Evolutionary conservation across 1,284 basidiomycete species (phyloP).

Genomic region (Xerocomus minutiporus): DNA sequence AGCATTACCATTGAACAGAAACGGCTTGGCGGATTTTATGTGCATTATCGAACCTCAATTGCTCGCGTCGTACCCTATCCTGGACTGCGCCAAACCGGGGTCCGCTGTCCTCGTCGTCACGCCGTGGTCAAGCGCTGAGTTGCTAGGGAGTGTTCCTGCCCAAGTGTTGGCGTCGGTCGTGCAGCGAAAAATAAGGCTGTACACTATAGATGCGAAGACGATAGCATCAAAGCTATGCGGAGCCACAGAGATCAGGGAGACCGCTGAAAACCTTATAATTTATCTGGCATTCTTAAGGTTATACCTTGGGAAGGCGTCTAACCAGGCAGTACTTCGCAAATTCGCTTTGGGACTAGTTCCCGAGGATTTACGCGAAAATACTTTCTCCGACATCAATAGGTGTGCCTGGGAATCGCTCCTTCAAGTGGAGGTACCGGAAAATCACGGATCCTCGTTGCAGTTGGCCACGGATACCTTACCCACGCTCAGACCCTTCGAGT

Average conservation of each 20-base stretch:
- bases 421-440: conserved; percentile 41
- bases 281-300: conserved; percentile 67
- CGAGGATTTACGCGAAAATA: conserved; percentile 39
- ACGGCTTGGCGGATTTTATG: conserved; percentile 59
- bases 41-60: conserved; percentile 66
- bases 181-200: conserved; percentile 53
- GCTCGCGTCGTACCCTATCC: conserved; percentile 61
- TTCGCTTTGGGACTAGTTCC: conserved; percentile 43
- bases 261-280: conserved; percentile 49
- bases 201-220: conserved; percentile 50
- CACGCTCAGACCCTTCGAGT: conserved; percentile 55
- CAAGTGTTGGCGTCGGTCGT: conserved; percentile 40
- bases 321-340: conserved; percentile 47
- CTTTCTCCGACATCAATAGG: conserved; percentile 45
- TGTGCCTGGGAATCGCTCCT: conserved; percentile 57
- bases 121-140: conserved; percentile 58
- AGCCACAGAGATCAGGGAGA: conserved; percentile 36
- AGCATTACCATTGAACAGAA: conserved; percentile 47
- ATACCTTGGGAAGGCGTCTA: conserved; percentile 63
- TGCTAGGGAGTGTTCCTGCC: conserved; percentile 50
- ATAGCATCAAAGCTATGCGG: conserved; percentile 37
- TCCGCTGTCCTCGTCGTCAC: conserved; percentile 60
- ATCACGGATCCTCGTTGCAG: conserved; percentile 17
- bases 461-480: conserved; percentile 24
- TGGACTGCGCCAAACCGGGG: conserved; percentile 53